Conservation (phyloP, 1,139 yeast species). For the Entelexis sorbosivorans region DNA sequence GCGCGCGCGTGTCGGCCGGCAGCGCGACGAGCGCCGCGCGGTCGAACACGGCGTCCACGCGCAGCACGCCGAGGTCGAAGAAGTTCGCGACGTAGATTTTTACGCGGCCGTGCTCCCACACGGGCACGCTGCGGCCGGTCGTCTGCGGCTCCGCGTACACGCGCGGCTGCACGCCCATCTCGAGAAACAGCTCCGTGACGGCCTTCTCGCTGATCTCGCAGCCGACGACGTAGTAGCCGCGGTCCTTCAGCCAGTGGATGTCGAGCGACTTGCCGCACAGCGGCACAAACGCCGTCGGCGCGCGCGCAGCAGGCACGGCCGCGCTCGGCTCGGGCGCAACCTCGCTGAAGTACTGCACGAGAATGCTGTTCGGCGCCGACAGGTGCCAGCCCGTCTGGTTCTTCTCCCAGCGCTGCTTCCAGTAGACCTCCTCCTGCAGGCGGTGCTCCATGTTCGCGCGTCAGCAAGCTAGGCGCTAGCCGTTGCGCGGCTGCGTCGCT, state of each 20-base stretch:
- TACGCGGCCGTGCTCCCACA: not conserved
- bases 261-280: constrained; percentile 18
- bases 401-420: constrained; percentile 14
- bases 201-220: constrained; percentile 18
- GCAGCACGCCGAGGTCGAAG: constrained; percentile 11
- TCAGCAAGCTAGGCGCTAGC: too few species aligned
- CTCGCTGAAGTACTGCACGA: constrained; percentile 10
- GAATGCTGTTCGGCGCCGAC: constrained; percentile 9
- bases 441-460: constrained; percentile 8
- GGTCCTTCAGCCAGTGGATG: constrained; percentile 13
- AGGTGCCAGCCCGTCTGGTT: constrained; percentile 17
- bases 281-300: constrained; percentile 15
- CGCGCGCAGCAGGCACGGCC: not conserved
- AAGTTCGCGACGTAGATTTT: constrained; percentile 12
- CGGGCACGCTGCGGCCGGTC: constrained; percentile 1
- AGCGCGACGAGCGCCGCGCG: constrained; percentile 21
- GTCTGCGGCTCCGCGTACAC: not conserved
- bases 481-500: too few species aligned
- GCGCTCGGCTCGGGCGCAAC: constrained; percentile 9
- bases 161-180: constrained; percentile 10
- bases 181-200: constrained; percentile 12
- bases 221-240: constrained; percentile 12
- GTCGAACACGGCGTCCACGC: constrained; percentile 17
- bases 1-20: constrained; percentile 12
- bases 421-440: constrained; percentile 11